Conservation (phyloP, 441 rosid species). For the Kokia cookei region DNA sequence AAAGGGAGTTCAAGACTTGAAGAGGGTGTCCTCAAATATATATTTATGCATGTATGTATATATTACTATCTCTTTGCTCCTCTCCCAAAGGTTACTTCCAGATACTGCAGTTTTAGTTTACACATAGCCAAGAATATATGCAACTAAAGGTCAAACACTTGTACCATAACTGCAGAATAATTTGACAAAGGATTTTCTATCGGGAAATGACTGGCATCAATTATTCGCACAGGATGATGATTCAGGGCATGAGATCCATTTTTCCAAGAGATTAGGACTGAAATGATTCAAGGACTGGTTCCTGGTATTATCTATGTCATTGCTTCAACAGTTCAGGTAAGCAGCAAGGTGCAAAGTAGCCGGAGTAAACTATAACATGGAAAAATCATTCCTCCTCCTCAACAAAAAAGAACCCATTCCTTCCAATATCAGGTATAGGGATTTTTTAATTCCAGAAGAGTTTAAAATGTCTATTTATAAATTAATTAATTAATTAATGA, state of each 20-base stretch:
- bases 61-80: constrained; percentile 12
- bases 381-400: neutral
- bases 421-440: too few species aligned
- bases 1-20: constrained; percentile 19
- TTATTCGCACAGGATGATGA: neutral
- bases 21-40: too few species aligned
- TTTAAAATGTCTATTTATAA: too few species aligned
- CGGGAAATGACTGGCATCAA: neutral
- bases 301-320: constrained; percentile 14
- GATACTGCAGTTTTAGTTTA: neutral
- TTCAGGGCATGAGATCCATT: constrained; percentile 20
- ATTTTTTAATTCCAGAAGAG: too few species aligned
- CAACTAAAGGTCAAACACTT: neutral
- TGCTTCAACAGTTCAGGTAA: constrained; percentile 28
- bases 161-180: neutral
- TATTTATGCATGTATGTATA: too few species aligned
- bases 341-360: neutral
- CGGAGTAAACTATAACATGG: neutral
- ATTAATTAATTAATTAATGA: too few species aligned
- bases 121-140: neutral
- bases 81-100: constrained; percentile 13
- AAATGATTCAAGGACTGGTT: constrained; percentile 20
- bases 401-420: too few species aligned
- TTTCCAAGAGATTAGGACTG: neutral
- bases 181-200: neutral